These are phyloP conservation scores for Amphibolis antarctica DNA, from an alignment of 106 monocot species.

Conservation along the genomic window DNA sequence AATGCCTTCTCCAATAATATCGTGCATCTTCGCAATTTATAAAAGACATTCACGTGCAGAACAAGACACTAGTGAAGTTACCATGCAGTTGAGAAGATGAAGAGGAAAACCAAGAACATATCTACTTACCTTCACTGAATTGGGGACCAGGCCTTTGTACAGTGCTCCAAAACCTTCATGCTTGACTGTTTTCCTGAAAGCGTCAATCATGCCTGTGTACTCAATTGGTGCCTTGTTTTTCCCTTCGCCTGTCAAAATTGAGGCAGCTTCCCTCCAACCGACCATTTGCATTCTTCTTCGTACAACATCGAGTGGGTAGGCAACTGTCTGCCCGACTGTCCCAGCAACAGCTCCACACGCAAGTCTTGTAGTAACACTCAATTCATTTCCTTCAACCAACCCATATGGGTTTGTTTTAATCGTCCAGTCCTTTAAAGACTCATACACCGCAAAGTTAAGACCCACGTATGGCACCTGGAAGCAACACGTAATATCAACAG, in stretches of 20 bases:
- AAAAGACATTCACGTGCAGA: no score
- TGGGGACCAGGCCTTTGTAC: constrained; percentile 83
- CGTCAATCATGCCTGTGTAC: constrained; percentile 84
- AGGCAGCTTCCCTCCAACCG: constrained; percentile 77
- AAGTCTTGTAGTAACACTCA: constrained; percentile 46
- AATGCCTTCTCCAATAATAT: no score
- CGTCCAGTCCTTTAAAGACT: constrained; percentile 78
- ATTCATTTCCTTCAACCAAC: constrained; percentile 39
- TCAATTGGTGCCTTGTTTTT: constrained; percentile 30
- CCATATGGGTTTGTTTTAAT: constrained; percentile 46
- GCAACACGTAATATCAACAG: not conserved
- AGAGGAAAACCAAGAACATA: not conserved
- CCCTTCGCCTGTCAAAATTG: constrained; percentile 41
- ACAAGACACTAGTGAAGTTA: no score
- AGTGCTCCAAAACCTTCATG: constrained; percentile 71
- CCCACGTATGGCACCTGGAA: constrained; percentile 80
- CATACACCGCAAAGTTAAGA: constrained; percentile 79
- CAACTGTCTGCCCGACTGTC: constrained; percentile 75
- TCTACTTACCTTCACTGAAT: constrained; percentile 63
- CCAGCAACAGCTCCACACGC: constrained; percentile 78
- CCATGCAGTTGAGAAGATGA: no score
- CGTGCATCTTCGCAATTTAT: no score
- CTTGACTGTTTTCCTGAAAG: constrained; percentile 69
- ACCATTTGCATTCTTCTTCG: constrained; percentile 87
- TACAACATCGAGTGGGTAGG: constrained; percentile 86